Evolutionary conservation across 2,329 filamentous ascomycete species (phyloP).

Genomic region (Celoporthe dispersa): DNA sequence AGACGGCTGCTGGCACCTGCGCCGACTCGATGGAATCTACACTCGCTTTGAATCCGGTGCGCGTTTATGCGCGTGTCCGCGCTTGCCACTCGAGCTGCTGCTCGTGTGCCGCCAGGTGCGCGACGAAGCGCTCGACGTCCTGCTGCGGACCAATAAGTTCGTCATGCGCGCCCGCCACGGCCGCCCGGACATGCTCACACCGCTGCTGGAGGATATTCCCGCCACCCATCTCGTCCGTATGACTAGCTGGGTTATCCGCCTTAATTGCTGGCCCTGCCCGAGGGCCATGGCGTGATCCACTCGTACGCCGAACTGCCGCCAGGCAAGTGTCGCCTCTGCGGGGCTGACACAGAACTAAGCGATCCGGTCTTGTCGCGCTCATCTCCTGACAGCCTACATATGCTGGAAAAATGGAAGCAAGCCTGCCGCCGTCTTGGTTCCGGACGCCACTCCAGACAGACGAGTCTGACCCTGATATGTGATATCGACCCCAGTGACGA

Average conservation of each 20-base stretch:
- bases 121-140: constrained; percentile 7
- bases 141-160: constrained; percentile 8
- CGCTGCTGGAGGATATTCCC: neutral
- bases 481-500: constrained; percentile 9
- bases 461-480: constrained; percentile 11
- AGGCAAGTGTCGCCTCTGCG: too few relatives aligned
- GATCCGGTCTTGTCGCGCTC: constrained; percentile 8
- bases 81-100: neutral
- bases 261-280: constrained; percentile 4
- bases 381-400: neutral
- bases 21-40: neutral
- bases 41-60: too few relatives aligned
- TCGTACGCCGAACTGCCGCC: too few relatives aligned
- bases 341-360: too few relatives aligned
- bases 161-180: neutral
- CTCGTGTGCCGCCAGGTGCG: constrained; percentile 8
- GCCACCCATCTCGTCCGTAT: constrained; percentile 2
- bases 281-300: neutral
- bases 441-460: neutral
- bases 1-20: neutral
- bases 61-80: neutral
- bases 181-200: constrained; percentile 7
- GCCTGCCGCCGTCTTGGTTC: constrained; percentile 16
- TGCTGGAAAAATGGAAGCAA: constrained; percentile 5
- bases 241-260: neutral